Conservation (phyloP, 78 protist genomes). For the Protostelium mycophagum region DNA sequence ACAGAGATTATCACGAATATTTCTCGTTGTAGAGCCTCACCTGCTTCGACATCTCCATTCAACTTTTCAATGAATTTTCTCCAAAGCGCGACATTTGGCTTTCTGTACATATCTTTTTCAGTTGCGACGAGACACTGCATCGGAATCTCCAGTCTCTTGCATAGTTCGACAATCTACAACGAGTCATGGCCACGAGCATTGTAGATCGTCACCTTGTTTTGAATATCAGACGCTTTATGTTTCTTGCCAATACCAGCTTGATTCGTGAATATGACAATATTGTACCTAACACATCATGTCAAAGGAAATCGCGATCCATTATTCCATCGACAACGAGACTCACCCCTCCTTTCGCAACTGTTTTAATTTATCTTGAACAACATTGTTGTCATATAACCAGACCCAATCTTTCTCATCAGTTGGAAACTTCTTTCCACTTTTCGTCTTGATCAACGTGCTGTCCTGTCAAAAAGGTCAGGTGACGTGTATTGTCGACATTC, state of each 20-base stretch:
- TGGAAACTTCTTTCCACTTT: conserved; percentile 26
- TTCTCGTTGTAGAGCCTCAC: not conserved
- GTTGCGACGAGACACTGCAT: conserved; percentile 17
- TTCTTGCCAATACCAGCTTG: conserved; percentile 48
- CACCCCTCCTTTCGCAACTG: not conserved
- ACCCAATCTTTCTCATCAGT: conserved; percentile 28
- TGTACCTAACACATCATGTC: not conserved
- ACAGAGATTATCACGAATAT: not conserved
- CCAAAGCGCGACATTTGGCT: conserved; percentile 61
- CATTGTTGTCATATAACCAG: not conserved
- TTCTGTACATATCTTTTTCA: conserved; percentile 13
- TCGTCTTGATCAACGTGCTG: conserved; percentile 37
- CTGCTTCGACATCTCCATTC: conserved; percentile 5
- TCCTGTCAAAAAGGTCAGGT: conserved; percentile 20
- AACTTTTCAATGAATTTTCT: conserved; percentile 5
- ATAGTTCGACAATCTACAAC: not conserved
- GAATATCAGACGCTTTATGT: conserved; percentile 4
- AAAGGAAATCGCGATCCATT: not conserved
- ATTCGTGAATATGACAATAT: conserved; percentile 56
- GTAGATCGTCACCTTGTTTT: not conserved
- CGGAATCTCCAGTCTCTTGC: not conserved
- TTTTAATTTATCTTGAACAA: not conserved
- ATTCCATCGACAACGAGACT: too few relatives aligned
- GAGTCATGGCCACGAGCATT: not conserved
- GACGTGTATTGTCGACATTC: not conserved